These are phyloP conservation scores for Geosmithia flava DNA, from an alignment of 2,329 filamentous ascomycete genomes.

Conservation along the genomic window DNA sequence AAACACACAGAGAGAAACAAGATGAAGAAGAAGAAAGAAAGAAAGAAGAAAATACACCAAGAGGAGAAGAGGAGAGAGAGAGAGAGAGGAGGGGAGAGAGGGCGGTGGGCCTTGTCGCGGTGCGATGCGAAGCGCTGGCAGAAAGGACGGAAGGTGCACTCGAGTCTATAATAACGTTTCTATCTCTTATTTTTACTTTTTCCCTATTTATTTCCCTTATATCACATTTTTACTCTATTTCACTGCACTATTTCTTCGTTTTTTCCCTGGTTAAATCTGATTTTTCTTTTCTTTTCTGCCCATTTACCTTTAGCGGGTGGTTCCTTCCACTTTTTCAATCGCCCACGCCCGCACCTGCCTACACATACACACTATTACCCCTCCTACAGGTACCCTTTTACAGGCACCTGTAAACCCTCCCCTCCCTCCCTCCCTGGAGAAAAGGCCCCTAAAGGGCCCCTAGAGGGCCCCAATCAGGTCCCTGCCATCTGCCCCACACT, in stretches of 20 bases:
- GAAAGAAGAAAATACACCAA: conserved; percentile 4
- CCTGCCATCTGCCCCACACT: background rate
- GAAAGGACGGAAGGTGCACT: background rate
- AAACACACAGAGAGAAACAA: background rate
- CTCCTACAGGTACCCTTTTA: too few species aligned
- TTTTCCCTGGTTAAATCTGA: conserved; percentile 1
- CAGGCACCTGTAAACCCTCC: too few species aligned
- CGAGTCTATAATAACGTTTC: background rate
- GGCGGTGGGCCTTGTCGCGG: conserved; percentile 22
- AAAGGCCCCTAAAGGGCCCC: too few species aligned
- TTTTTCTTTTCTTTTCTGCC: conserved; percentile 12
- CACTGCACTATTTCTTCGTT: too few species aligned
- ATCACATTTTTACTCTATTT: too few species aligned
- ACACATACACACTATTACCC: too few species aligned
- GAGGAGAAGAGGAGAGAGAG: conserved; percentile 20
- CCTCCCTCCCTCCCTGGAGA: too few species aligned
- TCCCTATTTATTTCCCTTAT: too few species aligned
- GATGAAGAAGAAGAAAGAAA: background rate
- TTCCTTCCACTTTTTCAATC: too few species aligned
- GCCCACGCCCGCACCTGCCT: too few species aligned
- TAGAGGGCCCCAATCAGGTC: too few species aligned
- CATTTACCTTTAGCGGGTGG: background rate
- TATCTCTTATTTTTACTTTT: too few species aligned
- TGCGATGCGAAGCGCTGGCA: conserved; percentile 4
- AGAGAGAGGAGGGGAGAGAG: conserved; percentile 21